Conservation (phyloP, 352 stramenopile species). For the Globisporangium nodosum region DNA sequence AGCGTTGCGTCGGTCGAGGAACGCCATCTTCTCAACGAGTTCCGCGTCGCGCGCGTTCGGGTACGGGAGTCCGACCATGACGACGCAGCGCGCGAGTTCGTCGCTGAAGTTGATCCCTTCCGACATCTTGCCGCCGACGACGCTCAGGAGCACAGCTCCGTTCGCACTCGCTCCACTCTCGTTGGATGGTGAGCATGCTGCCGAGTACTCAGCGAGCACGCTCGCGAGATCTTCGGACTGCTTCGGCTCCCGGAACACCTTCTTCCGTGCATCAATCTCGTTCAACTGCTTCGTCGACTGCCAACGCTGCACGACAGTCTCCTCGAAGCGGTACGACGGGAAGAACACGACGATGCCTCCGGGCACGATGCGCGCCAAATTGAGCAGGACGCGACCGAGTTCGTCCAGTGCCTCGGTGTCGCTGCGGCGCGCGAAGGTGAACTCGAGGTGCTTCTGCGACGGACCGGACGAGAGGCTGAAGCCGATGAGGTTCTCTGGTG, state of each 20-base stretch:
- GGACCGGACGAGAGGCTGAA: constrained; percentile 77
- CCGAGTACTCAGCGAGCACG: constrained; percentile 85
- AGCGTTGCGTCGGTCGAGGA: constrained; percentile 65
- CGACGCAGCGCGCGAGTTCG: constrained; percentile 94
- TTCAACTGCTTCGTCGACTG: constrained; percentile 68
- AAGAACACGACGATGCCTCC: constrained; percentile 97
- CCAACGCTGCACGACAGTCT: constrained; percentile 86
- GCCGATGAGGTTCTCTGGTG: constrained; percentile 86
- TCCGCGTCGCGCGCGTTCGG: constrained; percentile 95
- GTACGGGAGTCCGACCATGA: constrained; percentile 98
- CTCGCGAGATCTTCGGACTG: constrained; percentile 89
- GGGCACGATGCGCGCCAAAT: constrained; percentile 88
- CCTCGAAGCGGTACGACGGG: constrained; percentile 96
- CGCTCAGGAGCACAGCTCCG: constrained; percentile 92
- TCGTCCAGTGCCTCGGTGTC: constrained; percentile 88
- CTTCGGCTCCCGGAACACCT: constrained; percentile 93
- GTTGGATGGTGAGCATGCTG: constrained; percentile 27
- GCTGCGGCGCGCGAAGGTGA: constrained; percentile 85
- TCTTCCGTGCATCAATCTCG: constrained; percentile 87
- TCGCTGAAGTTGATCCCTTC: constrained; percentile 99
- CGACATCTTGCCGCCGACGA: constrained; percentile 99
- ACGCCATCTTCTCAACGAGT: constrained; percentile 96
- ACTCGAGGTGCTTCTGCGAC: constrained; percentile 89
- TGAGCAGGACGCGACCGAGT: constrained; percentile 91
- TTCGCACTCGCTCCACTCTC: background rate